Evolutionary conservation across 192 early-diverging fungal genomes (phyloP).

Genomic region (Coemansia sp.): DNA sequence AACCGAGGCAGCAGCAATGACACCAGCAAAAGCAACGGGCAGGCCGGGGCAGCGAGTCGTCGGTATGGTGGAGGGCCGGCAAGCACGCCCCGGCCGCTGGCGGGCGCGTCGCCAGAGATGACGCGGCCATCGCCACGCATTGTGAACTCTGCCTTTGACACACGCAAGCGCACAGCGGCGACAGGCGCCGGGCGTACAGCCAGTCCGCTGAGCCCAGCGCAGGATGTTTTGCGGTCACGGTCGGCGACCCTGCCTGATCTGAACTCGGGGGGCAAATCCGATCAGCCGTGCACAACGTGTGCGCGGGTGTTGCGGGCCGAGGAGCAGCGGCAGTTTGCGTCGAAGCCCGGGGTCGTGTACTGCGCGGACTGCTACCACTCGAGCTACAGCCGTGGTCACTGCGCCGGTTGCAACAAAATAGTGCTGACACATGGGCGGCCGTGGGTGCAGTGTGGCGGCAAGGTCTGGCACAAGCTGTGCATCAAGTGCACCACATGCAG

Average conservation of each 20-base stretch:
- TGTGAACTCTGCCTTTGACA: conserved; percentile 20
- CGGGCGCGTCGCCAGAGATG: not conserved
- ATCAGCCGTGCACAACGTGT: conserved; percentile 40
- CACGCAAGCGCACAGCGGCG: conserved; percentile 1
- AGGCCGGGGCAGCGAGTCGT: not conserved
- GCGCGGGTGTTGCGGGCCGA: conserved; percentile 12
- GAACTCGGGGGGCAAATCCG: conserved; percentile 1
- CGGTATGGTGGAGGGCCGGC: not conserved
- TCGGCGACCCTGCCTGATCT: conserved; percentile 39
- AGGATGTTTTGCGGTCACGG: conserved; percentile 18
- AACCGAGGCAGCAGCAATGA: not conserved
- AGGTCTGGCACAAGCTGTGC: conserved; percentile 51
- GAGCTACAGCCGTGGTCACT: conserved; percentile 47
- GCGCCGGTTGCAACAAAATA: conserved; percentile 38
- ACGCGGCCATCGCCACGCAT: conserved; percentile 4
- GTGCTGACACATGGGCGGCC: conserved; percentile 48
- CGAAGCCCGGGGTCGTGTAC: conserved; percentile 36
- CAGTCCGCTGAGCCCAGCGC: conserved; percentile 6
- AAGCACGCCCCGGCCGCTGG: not conserved
- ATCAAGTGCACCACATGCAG: conserved; percentile 37
- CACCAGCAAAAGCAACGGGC: not conserved
- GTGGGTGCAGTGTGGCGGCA: conserved; percentile 46
- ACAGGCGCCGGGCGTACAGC: conserved; percentile 1
- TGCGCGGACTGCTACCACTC: conserved; percentile 49
- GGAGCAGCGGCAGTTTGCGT: conserved; percentile 49